Conservation (phyloP, 768 basidiomycete genomes). For the Coprinopsis strossmayeri region DNA sequence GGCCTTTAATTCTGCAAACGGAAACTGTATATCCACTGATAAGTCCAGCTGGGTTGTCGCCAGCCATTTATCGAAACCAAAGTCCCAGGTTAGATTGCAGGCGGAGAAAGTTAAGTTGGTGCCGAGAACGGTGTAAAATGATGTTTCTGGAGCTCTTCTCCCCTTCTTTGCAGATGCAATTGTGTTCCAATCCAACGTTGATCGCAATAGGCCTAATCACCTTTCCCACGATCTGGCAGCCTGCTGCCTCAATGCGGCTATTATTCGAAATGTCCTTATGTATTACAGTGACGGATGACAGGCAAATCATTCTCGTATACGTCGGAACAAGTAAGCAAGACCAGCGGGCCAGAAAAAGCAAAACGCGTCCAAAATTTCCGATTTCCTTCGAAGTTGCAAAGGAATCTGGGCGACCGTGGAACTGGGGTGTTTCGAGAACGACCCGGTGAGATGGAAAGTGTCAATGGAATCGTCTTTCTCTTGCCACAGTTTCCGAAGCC, state of each 20-base stretch:
- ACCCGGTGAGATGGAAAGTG: slow-evolving; percentile 49
- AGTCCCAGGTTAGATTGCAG: too few species aligned
- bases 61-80: neutral
- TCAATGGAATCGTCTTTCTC: slow-evolving; percentile 80
- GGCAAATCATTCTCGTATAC: slow-evolving; percentile 25
- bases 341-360: slow-evolving; percentile 62
- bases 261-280: too few species aligned
- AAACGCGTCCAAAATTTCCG: slow-evolving; percentile 63
- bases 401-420: slow-evolving; percentile 45
- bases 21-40: neutral
- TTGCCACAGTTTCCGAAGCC: slow-evolving; percentile 78
- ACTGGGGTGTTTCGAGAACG: slow-evolving; percentile 29
- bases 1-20: slow-evolving; percentile 1
- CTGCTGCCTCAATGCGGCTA: too few species aligned
- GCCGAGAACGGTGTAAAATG: too few species aligned
- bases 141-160: too few species aligned
- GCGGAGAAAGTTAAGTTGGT: too few species aligned
- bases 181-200: too few species aligned
- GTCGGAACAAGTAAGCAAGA: slow-evolving; percentile 40
- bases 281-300: slow-evolving; percentile 13
- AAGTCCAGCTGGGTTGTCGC: neutral
- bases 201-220: too few species aligned
- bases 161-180: too few species aligned
- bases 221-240: slow-evolving; percentile 10
- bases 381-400: slow-evolving; percentile 42